Conservation (phyloP, 495 filamentous ascomycete species). For the Trichoderma reesei region DNA sequence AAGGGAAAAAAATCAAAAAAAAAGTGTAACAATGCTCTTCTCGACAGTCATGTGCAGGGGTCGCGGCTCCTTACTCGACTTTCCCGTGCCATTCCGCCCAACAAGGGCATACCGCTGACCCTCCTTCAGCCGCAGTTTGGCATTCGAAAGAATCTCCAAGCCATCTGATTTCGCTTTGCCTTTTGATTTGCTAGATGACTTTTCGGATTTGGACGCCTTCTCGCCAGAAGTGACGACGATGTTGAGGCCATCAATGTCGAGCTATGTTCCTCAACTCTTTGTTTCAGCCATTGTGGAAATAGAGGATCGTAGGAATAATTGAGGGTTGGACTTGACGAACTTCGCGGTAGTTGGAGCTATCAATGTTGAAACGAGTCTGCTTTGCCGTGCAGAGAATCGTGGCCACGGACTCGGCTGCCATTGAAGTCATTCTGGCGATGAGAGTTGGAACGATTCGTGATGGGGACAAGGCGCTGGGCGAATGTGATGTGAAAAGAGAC, state of each 20-base stretch:
- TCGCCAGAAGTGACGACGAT: constrained; percentile 48
- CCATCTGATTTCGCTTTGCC: constrained; percentile 42
- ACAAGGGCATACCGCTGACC: constrained; percentile 64
- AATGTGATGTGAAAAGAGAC: not conserved
- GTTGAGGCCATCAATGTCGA: constrained; percentile 57
- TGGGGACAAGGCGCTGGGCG: too few relatives aligned
- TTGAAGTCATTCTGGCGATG: constrained; percentile 31
- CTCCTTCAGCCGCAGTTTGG: constrained; percentile 56
- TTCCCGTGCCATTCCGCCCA: constrained; percentile 71
- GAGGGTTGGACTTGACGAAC: constrained; percentile 18
- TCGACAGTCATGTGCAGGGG: not conserved
- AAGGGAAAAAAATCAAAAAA: too few relatives aligned
- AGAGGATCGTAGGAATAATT: too few relatives aligned
- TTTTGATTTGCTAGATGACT: constrained; percentile 38
- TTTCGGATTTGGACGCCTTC: constrained; percentile 12
- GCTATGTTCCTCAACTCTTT: constrained; percentile 25
- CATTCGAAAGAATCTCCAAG: constrained; percentile 58
- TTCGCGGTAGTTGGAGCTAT: constrained; percentile 43
- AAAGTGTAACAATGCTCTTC: too few relatives aligned
- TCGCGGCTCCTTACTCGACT: constrained; percentile 50
- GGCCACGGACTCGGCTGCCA: constrained; percentile 34
- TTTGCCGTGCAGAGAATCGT: constrained; percentile 46
- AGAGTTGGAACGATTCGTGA: not conserved
- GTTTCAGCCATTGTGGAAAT: too few relatives aligned
- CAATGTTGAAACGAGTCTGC: constrained; percentile 49